Percentiles rank a stretch among this genome's conserved stretches.
Conservation (phyloP, 2,329 filamentous ascomycete genomes). For the Fonsecaea multimorphosa region DNA sequence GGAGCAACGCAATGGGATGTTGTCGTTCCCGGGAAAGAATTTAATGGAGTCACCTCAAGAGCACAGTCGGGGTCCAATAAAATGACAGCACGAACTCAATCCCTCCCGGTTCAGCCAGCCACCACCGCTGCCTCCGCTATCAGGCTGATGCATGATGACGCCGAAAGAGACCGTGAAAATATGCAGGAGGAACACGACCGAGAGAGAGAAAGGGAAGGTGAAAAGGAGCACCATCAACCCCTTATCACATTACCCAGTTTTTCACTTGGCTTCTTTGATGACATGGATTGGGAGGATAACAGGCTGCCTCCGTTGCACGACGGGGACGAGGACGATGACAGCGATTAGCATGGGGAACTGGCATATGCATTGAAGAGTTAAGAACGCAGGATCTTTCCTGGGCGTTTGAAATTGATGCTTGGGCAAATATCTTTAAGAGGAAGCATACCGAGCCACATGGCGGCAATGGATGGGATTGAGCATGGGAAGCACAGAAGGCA, state of each 20-base stretch:
- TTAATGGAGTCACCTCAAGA: background rate
- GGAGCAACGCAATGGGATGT: background rate
- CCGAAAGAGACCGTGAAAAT: constrained; percentile 17
- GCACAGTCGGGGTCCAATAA: background rate
- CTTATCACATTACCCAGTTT: constrained; percentile 38
- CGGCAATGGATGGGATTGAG: background rate
- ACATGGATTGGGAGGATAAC: constrained; percentile 37
- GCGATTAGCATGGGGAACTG: constrained; percentile 13
- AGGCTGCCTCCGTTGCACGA: constrained; percentile 38
- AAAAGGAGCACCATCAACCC: constrained; percentile 25
- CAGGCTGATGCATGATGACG: constrained; percentile 23
- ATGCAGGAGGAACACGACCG: constrained; percentile 15
- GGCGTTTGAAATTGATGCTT: background rate
- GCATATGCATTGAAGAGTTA: background rate
- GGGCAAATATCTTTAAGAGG: background rate
- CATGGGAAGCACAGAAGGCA: background rate
- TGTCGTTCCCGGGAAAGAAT: background rate
- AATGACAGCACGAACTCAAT: background rate
- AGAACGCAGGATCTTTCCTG: background rate
- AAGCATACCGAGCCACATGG: background rate
- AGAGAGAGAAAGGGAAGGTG: constrained; percentile 28
- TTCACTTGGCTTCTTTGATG: constrained; percentile 35
- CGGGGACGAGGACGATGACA: constrained; percentile 38
- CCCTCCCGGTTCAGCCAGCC: background rate
- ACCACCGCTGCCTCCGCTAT: constrained; percentile 16